Conservation (phyloP, 2,329 filamentous ascomycete species). For the Aspergillus ochraceus region DNA sequence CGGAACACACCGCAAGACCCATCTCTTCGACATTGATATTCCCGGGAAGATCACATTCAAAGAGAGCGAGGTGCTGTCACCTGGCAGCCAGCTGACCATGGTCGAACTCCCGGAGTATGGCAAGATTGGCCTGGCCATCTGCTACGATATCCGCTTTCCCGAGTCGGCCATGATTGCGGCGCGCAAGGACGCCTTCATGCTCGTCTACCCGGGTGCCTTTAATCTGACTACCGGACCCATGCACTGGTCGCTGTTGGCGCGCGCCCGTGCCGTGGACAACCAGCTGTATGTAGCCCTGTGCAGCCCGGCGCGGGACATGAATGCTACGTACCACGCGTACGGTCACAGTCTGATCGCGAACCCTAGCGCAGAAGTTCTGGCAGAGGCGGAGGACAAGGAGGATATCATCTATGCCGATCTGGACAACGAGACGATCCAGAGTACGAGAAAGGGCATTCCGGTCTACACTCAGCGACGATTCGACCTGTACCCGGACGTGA, state of each 20-base stretch:
- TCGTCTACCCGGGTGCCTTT: slow-evolving; percentile 96
- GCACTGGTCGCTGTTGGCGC: slow-evolving; percentile 84
- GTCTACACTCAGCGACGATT: slow-evolving; percentile 82
- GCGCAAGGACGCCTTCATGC: slow-evolving; percentile 78
- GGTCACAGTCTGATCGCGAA: slow-evolving; percentile 88
- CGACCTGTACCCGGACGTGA: slow-evolving; percentile 93
- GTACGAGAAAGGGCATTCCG: slow-evolving; percentile 79
- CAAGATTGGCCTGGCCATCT: slow-evolving; percentile 84
- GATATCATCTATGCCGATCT: slow-evolving; percentile 73
- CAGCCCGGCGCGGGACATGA: slow-evolving; percentile 79
- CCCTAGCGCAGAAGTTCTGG: slow-evolving; percentile 80
- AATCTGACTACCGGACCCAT: slow-evolving; percentile 89
- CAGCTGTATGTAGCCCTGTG: slow-evolving; percentile 92
- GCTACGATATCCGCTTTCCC: slow-evolving; percentile 96
- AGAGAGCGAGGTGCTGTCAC: slow-evolving; percentile 84
- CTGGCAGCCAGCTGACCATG: slow-evolving; percentile 81
- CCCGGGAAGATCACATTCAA: slow-evolving; percentile 90
- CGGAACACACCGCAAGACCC: slow-evolving; percentile 88
- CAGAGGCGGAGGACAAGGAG: slow-evolving; percentile 76
- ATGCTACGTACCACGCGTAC: slow-evolving; percentile 81
- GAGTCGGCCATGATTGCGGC: slow-evolving; percentile 89
- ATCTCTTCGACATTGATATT: slow-evolving; percentile 97
- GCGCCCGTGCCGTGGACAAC: slow-evolving; percentile 86
- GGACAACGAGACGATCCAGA: slow-evolving; percentile 66
- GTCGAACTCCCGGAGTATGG: slow-evolving; percentile 88